Percentiles rank a stretch among this genome's conserved stretches.
Conservation (phyloP, 306 rosid species). For the Delonix regia region DNA sequence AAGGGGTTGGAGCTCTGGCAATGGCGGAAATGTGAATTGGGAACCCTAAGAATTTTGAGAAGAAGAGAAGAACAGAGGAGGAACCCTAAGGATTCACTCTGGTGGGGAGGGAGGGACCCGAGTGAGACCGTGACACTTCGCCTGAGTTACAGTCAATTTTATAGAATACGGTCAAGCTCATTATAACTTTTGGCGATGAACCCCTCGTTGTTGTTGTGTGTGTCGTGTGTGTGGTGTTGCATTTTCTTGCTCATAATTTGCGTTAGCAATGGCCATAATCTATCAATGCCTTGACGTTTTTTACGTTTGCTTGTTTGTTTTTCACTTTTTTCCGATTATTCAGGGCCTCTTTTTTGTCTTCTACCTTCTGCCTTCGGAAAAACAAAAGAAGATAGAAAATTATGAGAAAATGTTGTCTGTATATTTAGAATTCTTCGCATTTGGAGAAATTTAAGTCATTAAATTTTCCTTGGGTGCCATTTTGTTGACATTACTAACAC, state of each 20-base stretch:
- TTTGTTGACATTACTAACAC: neutral
- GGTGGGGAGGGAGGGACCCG: neutral
- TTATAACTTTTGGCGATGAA: neutral
- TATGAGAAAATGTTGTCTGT: no score
- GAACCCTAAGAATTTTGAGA: conserved; percentile 36
- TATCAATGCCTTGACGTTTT: neutral
- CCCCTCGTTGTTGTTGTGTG: neutral
- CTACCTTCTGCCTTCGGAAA: neutral
- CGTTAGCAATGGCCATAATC: neutral
- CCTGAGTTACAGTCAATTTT: conserved; percentile 37
- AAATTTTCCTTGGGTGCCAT: no score
- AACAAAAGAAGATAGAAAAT: no score
- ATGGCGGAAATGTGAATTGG: conserved; percentile 6
- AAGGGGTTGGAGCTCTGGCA: conserved; percentile 1
- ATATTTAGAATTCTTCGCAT: no score
- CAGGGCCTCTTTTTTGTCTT: neutral
- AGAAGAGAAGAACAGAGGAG: conserved; percentile 3
- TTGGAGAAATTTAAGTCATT: no score
- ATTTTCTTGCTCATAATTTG: neutral
- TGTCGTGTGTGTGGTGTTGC: neutral
- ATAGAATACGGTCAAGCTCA: conserved; percentile 30
- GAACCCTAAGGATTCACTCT: conserved; percentile 35
- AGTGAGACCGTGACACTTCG: conserved; percentile 36
- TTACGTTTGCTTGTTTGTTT: neutral
- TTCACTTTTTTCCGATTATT: neutral